phyloP scores from a whole-genome alignment of 1,284 basidiomycete genomes.

The Schizophyllum amplum region DNA sequence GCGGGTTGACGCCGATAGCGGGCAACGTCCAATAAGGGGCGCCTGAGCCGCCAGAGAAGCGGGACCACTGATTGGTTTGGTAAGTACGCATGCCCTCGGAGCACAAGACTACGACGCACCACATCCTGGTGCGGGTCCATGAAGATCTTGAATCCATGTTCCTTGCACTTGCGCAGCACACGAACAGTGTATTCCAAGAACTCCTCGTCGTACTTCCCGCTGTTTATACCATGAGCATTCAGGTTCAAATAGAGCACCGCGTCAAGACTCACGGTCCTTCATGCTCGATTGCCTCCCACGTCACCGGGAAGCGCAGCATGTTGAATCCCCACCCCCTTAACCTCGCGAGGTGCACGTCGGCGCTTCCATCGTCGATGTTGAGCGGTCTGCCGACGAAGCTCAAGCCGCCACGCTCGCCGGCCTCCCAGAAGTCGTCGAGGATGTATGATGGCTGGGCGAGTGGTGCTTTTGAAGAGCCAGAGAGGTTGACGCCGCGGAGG shows the following conservation, averaged over 20 bases:
- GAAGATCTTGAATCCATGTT: constrained; percentile 90
- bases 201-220: constrained; percentile 84
- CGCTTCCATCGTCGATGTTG: constrained; percentile 76
- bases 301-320: constrained; percentile 83
- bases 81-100: background rate
- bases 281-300: constrained; percentile 94
- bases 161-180: constrained; percentile 85
- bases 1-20: constrained; percentile 88
- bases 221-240: constrained; percentile 22
- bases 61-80: constrained; percentile 71
- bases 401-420: constrained; percentile 66
- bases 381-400: constrained; percentile 76
- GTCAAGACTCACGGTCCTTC: constrained; percentile 77
- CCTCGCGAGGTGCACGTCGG: constrained; percentile 83
- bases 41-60: constrained; percentile 93
- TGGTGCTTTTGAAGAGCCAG: constrained; percentile 83
- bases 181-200: constrained; percentile 91
- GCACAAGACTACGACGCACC: constrained; percentile 42
- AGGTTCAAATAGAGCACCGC: background rate
- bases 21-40: constrained; percentile 93
- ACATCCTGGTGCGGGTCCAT: constrained; percentile 97
- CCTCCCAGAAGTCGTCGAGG: constrained; percentile 84
- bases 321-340: constrained; percentile 94
- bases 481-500: constrained; percentile 89
- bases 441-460: constrained; percentile 56